Base-by-base conservation (phyloP, 2,329 filamentous ascomycete genomes). In the Monilinia fructigena region DNA sequence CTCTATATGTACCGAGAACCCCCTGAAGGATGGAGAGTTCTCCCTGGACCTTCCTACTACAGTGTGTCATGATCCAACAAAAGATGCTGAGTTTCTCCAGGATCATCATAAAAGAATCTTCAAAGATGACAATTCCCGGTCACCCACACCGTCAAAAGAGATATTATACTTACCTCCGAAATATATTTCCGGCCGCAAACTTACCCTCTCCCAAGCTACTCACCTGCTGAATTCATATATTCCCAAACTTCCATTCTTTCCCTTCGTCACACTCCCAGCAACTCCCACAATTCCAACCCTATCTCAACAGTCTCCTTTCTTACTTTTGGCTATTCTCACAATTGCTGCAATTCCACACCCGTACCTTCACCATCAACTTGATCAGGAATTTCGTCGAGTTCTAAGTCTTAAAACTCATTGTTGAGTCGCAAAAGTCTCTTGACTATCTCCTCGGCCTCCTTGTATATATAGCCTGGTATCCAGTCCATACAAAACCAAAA, bases 371-470 rank as follows among this genome's bases (percentile, higher is more conserved):
- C 69, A 71, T n/a, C 74, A 75, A 50, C 64, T 76, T 18, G 70
- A 74, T 38, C 67, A 74, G 63, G 73, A 75, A 58, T 76, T 75
- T 45, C 68, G 70, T 40, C 70, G 72, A 14, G 68, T 75, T 4
- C 40, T 76, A 4, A 74, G 72, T 62, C 58, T 66, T 10, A 74
- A 75, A 75, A 56, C 63, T 76, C 2, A 83, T 88, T 2, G 80
- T 85, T 0, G 81, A 83, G 4, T 84, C 85, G 0, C 83, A 86
- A 76, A 81, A 84, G 63, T 85, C 80, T 26, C 68, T 87, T 20
- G 85, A 88, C 68, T 74, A 86, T 42, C 74, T 88, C 0, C 82
- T 85, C 69, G 85, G 85, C 2, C 74, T 88, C n/a, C 76, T 87
- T 53, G 79, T 87, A 10, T 88, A 87, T 67, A 81, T 83, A 66